Conservation (phyloP, 2,329 filamentous ascomycete genomes). For the Phoma sp. region DNA sequence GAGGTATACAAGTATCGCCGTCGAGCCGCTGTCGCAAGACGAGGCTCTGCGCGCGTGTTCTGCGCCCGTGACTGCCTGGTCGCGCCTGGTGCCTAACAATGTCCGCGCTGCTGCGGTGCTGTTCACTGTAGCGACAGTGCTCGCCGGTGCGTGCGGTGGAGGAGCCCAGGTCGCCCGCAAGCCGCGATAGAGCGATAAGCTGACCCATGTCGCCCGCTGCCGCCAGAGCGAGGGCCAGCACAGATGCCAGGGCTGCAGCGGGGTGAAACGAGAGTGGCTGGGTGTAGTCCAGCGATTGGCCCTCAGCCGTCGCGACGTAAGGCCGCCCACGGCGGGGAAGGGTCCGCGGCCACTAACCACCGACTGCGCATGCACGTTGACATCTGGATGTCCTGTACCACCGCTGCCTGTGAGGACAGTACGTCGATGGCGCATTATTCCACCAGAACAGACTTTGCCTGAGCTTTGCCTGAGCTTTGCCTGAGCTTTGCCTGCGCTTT, state of each 20-base stretch:
- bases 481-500: not conserved
- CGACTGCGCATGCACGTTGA: conserved; percentile 1
- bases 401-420: not conserved
- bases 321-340: conserved; percentile 10
- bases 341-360: conserved; percentile 5
- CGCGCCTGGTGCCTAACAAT: not conserved
- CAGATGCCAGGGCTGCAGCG: conserved; percentile 18
- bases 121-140: conserved; percentile 6
- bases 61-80: conserved; percentile 8
- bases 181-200: conserved; percentile 16
- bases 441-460: no score
- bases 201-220: conserved; percentile 8
- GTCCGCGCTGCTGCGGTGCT: not conserved
- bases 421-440: not conserved
- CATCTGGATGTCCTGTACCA: not conserved
- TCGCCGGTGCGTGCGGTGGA: no score
- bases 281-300: conserved; percentile 1
- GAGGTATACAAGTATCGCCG: not conserved
- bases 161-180: not conserved
- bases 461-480: not conserved
- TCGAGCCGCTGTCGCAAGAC: not conserved
- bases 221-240: conserved; percentile 13
- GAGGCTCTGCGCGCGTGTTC: conserved; percentile 5
- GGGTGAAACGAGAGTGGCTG: conserved; percentile 19
- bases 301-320: not conserved